Evolutionary conservation across 768 basidiomycete species (phyloP).

Genomic region (Suillus luteus): DNA sequence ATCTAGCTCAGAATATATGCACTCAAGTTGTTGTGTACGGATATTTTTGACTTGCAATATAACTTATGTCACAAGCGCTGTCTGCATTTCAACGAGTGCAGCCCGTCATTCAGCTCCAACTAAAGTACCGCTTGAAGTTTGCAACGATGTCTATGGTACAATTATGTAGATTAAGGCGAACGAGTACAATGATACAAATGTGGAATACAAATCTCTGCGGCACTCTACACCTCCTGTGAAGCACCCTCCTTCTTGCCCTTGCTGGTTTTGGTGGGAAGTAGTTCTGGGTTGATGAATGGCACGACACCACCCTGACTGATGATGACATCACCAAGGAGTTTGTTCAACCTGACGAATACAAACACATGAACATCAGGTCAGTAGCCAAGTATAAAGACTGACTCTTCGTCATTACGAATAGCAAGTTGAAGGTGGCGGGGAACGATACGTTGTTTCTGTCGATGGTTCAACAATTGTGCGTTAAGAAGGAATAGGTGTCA

Average conservation of each 20-base stretch:
- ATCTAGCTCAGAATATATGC: constrained; percentile 1
- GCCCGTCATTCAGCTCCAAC: background rate
- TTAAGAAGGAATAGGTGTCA: background rate
- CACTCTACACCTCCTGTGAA: constrained; percentile 49
- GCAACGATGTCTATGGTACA: constrained; percentile 11
- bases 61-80: background rate
- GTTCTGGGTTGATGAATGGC: constrained; percentile 58
- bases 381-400: constrained; percentile 21
- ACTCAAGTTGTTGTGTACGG: constrained; percentile 3
- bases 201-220: constrained; percentile 13
- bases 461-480: background rate
- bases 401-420: constrained; percentile 78
- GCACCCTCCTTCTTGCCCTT: constrained; percentile 53
- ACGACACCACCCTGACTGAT: constrained; percentile 81
- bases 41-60: background rate
- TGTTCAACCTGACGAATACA: constrained; percentile 46
- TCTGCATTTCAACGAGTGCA: background rate
- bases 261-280: constrained; percentile 45
- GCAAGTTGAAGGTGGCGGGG: constrained; percentile 78
- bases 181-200: constrained; percentile 27
- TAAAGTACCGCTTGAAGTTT: background rate
- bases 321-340: constrained; percentile 60
- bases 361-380: constrained; percentile 2
- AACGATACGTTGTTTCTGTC: constrained; percentile 71
- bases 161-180: constrained; percentile 34